Conservation (phyloP, 805 yeast genomes). For the Wickerhamiella galacta region DNA sequence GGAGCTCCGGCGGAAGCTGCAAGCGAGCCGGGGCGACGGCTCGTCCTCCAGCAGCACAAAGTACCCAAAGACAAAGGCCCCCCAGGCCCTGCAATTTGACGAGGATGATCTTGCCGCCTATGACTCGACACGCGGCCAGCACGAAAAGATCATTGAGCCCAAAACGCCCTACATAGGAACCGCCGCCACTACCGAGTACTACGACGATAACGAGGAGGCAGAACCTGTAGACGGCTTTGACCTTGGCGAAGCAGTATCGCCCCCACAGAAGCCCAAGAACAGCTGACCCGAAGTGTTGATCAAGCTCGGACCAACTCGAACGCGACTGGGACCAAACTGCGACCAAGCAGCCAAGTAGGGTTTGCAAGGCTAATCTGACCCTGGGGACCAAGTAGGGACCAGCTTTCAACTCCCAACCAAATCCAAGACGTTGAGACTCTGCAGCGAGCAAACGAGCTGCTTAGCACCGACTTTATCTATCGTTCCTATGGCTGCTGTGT, state of each 20-base stretch:
- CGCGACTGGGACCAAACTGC: no score
- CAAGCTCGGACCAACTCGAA: no score
- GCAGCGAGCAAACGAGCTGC: no score
- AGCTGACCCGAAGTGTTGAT: no score
- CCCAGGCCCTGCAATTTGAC: slow-evolving; percentile 13
- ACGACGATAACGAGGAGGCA: slow-evolving; percentile 15
- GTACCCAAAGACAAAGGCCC: slow-evolving; percentile 17
- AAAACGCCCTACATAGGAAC: slow-evolving; percentile 18
- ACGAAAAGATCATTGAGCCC: slow-evolving; percentile 15
- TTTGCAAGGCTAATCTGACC: no score
- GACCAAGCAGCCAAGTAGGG: no score
- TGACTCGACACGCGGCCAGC: slow-evolving; percentile 15
- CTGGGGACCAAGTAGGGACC: no score
- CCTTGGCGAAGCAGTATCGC: slow-evolving; percentile 10
- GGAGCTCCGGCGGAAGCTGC: slow-evolving; percentile 8
- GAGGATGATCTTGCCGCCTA: slow-evolving; percentile 13
- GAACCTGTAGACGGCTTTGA: slow-evolving; percentile 12
- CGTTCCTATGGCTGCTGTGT: no score
- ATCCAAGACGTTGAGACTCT: no score
- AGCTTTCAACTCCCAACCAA: no score
- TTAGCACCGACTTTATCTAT: no score
- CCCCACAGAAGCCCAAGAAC: no score
- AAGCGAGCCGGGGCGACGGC: background rate
- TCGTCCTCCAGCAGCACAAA: slow-evolving; percentile 4
- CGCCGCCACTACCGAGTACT: slow-evolving; percentile 17